Base-by-base conservation (phyloP, 352 stramenopile species). In the Globisporangium recalcitrans region DNA sequence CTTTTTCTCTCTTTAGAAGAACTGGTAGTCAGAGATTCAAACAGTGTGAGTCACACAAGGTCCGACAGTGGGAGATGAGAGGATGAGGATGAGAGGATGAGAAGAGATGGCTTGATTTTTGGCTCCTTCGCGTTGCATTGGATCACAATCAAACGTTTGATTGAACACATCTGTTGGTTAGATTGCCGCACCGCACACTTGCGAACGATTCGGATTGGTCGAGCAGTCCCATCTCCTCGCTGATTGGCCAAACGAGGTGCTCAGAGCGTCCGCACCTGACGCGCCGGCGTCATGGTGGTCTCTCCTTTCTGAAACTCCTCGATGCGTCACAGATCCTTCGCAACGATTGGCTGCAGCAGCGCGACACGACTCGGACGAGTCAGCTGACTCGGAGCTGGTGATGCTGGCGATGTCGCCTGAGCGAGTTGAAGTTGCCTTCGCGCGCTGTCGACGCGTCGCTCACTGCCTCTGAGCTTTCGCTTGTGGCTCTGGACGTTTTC, bases 131-230 rank as follows among this genome's bases (percentile, higher is more conserved):
- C 31, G 31, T 36, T 32, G 29, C 4, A 32, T 32, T 32, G 0
- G 13, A 10, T 14, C 36, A 52, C 46, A 72, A 68, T 63, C 38
- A 14, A 67, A 72, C 67, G 67, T 69, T 66, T 36, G 38, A 60
- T 67, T 61, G 27, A 11, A 29, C 14, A 36, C 10, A 29, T 64
- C 38, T 52, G 34, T 19, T 38, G 10, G 36, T 44, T 44, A 8
- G 36, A 44, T 21, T 44, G 13, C 36, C 36, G 36, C 14, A 13
- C 14, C 36, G 36, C 36, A 44, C 36, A 14, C 9, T 44, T 44
- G n/a, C 11, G 11, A n/a, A n/a, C 36, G 36, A 8, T 44, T 29
- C 11, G 46, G 46, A 60, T 59, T 53, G 38, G 29, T 54, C 22
- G 40, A 42, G 26, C 9, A 8, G 34, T 47, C 53, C 34, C 52